Conservation (phyloP, 495 filamentous ascomycete species). For the Tuber calosporum region DNA sequence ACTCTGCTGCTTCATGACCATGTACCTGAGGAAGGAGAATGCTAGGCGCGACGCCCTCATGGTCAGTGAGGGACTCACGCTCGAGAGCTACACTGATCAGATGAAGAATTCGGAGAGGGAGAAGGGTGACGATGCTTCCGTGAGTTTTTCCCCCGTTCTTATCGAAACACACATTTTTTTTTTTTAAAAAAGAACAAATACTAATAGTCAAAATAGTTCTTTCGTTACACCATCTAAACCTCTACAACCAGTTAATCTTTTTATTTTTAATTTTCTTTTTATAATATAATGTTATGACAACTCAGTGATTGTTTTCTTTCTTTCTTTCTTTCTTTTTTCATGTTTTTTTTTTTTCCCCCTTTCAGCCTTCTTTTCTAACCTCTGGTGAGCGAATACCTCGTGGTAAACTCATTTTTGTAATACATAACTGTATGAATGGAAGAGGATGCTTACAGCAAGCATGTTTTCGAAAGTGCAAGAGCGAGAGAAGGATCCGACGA, state of each 20-base stretch:
- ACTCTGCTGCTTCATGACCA: conserved; percentile 51
- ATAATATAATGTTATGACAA: neutral
- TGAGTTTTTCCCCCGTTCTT: conserved; percentile 12
- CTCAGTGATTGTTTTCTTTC: neutral
- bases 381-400: neutral
- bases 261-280: conserved; percentile 13
- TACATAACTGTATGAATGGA: neutral
- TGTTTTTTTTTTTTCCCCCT: neutral
- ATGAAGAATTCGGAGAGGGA: conserved; percentile 47
- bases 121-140: conserved; percentile 49
- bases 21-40: conserved; percentile 59
- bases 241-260: neutral
- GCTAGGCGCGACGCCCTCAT: conserved; percentile 46
- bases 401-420: conserved; percentile 6
- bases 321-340: neutral
- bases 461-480: neutral
- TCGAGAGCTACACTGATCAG: conserved; percentile 48
- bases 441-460: neutral
- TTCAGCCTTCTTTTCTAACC: too few relatives aligned
- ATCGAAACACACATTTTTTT: neutral
- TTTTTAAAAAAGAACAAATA: conserved; percentile 15
- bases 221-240: conserved; percentile 50
- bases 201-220: conserved; percentile 43
- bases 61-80: conserved; percentile 43
- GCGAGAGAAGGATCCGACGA: neutral